Percentiles rank a stretch among this genome's conserved stretches.
Conservation (phyloP, 139 green algal genomes). For the Micractinium sp. region DNA sequence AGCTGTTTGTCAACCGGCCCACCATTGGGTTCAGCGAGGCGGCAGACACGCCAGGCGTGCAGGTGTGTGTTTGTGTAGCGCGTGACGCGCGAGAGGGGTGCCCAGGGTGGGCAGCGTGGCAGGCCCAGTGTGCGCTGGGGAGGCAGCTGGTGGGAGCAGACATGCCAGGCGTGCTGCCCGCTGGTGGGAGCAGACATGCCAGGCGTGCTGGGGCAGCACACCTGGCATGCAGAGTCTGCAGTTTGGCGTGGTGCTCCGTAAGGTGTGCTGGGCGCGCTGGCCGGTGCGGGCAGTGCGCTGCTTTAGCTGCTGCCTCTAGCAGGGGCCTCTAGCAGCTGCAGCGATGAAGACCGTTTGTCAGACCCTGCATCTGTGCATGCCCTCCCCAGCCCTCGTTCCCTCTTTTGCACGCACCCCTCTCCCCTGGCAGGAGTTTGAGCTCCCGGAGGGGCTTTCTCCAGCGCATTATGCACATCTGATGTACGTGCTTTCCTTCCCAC, state of each 20-base stretch:
- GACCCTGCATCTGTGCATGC: background rate
- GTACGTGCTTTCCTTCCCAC: too few relatives aligned
- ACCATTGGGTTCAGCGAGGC: conserved; percentile 61
- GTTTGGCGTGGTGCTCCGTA: too few relatives aligned
- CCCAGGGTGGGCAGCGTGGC: background rate
- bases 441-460: too few relatives aligned
- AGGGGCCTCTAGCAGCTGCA: too few relatives aligned
- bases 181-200: background rate
- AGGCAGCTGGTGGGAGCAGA: background rate
- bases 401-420: too few relatives aligned
- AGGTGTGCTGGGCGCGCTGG: too few relatives aligned
- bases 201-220: background rate
- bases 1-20: conserved; percentile 51
- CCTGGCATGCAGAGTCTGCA: too few relatives aligned
- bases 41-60: conserved; percentile 47
- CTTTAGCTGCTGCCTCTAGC: too few relatives aligned
- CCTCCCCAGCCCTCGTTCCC: too few relatives aligned
- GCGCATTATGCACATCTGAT: too few relatives aligned
- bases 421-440: too few relatives aligned
- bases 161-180: background rate
- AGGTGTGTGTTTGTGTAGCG: background rate
- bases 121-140: background rate
- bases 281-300: too few relatives aligned
- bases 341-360: background rate
- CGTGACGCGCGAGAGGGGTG: background rate